These are phyloP conservation scores for Vitis amurensis DNA, from an alignment of 164 flowering plant genomes.

Conservation along the genomic window DNA sequence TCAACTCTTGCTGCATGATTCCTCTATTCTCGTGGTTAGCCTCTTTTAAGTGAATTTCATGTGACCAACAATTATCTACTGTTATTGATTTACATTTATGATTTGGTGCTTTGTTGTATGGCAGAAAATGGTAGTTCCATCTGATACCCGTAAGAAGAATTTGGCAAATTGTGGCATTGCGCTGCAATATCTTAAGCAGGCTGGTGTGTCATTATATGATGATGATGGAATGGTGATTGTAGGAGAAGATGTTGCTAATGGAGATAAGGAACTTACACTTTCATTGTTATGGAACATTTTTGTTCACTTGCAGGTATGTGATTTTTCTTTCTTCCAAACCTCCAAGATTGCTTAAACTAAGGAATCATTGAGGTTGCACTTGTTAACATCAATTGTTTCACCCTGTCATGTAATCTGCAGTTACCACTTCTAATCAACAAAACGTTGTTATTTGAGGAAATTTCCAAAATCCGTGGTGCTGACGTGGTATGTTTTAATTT, in stretches of 20 bases:
- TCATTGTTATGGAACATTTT: slow-evolving; percentile 91
- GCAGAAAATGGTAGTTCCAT: slow-evolving; percentile 84
- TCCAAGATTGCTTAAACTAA: not conserved
- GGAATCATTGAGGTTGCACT: not conserved
- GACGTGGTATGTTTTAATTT: slow-evolving; percentile 36
- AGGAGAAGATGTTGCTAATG: slow-evolving; percentile 73
- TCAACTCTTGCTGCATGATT: slow-evolving; percentile 67
- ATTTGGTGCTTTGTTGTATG: slow-evolving; percentile 9
- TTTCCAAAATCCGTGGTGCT: slow-evolving; percentile 50
- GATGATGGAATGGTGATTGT: slow-evolving; percentile 66
- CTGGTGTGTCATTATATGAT: slow-evolving; percentile 67
- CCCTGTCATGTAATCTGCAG: slow-evolving; percentile 40
- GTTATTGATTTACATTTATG: slow-evolving; percentile 3
- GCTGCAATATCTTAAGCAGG: slow-evolving; percentile 65
- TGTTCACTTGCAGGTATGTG: slow-evolving; percentile 79
- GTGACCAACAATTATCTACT: not conserved
- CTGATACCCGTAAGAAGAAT: slow-evolving; percentile 73
- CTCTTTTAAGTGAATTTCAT: not conserved
- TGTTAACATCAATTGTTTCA: not conserved
- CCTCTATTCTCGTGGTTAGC: slow-evolving; percentile 77
- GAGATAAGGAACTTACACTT: slow-evolving; percentile 79
- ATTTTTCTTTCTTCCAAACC: not conserved
- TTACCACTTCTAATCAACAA: slow-evolving; percentile 69
- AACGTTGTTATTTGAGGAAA: slow-evolving; percentile 53
- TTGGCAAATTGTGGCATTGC: slow-evolving; percentile 69